Conservation (phyloP, 257 asterid genomes). For the Solanum gracilifrons region DNA sequence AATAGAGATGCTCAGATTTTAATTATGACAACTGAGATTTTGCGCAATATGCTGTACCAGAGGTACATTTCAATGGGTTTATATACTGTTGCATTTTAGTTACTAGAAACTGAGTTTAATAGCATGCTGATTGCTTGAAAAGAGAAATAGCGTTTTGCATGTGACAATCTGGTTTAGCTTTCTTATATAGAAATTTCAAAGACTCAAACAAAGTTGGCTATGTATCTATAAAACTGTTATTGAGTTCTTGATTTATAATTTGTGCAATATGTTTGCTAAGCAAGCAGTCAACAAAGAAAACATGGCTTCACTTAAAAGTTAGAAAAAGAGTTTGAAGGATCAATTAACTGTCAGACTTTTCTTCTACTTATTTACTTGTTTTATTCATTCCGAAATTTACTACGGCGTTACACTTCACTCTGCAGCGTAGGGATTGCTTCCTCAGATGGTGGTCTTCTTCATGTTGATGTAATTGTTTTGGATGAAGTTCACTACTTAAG, state of each 20-base stretch:
- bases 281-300: background rate
- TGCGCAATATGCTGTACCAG: constrained; percentile 89
- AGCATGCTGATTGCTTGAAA: background rate
- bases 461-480: constrained; percentile 93
- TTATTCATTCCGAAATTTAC: background rate
- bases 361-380: background rate
- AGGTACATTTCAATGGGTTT: constrained; percentile 36
- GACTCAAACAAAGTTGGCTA: background rate
- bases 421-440: constrained; percentile 78
- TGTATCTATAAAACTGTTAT: background rate
- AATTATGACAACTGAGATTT: constrained; percentile 96
- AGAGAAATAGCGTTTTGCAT: background rate
- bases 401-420: background rate
- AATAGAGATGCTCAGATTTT: constrained; percentile 91
- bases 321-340: background rate
- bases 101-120: background rate
- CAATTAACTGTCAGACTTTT: background rate
- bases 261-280: background rate
- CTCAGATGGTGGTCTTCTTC: constrained; percentile 74
- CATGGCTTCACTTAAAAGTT: background rate
- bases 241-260: background rate
- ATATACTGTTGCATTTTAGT: background rate
- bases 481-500: constrained; percentile 99
- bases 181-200: background rate
- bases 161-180: background rate